These are phyloP conservation scores for Triticum monococcum DNA, from an alignment of 176 grass and related monocot genomes.

Conservation along the genomic window DNA sequence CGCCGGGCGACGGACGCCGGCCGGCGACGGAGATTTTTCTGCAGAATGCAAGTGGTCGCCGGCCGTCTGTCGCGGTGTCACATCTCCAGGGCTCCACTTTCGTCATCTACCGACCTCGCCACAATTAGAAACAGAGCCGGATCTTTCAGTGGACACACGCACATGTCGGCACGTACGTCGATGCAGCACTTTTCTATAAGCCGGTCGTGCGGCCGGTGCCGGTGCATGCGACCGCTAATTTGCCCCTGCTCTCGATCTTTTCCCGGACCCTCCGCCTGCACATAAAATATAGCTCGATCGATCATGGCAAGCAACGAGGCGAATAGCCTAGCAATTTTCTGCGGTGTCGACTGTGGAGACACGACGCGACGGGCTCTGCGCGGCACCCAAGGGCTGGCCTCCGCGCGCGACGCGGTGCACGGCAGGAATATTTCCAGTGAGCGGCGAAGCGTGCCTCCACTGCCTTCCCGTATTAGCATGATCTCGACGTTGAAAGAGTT, in stretches of 20 bases:
- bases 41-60: not conserved
- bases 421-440: not conserved
- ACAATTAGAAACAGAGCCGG: not conserved
- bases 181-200: not conserved
- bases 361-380: not conserved
- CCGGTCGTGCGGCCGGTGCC: not conserved
- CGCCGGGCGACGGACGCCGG: no score
- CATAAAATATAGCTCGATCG: no score
- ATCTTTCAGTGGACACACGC: not conserved
- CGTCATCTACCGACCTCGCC: not conserved
- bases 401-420: not conserved
- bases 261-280: not conserved
- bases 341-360: not conserved
- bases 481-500: not conserved
- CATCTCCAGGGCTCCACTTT: not conserved
- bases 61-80: no score
- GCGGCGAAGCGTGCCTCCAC: not conserved
- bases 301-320: no score
- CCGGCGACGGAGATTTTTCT: no score
- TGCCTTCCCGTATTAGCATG: no score
- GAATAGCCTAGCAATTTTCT: no score
- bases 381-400: not conserved
- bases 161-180: not conserved
- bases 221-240: not conserved
- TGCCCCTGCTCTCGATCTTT: not conserved